Base-by-base conservation (phyloP, 2,329 filamentous ascomycete genomes). In the Exutisphaerella laricina region DNA sequence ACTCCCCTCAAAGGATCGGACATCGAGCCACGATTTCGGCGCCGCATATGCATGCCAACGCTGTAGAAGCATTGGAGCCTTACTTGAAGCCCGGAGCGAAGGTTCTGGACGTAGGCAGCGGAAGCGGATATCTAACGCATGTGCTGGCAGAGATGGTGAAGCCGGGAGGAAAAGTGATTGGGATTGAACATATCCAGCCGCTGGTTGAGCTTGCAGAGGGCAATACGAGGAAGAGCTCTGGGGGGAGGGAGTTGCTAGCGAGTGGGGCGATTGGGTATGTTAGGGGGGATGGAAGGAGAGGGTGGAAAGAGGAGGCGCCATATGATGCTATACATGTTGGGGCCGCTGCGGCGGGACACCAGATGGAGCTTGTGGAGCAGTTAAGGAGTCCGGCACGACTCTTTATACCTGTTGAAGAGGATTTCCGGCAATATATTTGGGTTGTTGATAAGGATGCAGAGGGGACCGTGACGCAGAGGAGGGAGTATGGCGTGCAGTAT, bases 241-340 rank as follows among this genome's bases (percentile, higher is more conserved):
- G 62, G 9, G 71, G 71, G 0, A 53, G 75, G 74, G 59, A 62
- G 8, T 66, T 94, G 41, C 64, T 96, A 10, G 73, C 74, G 1
- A 69, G 65, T 0, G 85, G 82, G 0, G 75, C 73, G 57, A 77
- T 89, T 30, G 70, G 72, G 44, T 94, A 94, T 59, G 73, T 89
- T 1, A 73, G 79, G 0, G 88, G 80, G 0, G 89, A 96, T 67
- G 71, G 71, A 9, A 55, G 71, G 48, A 59, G 64, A 41, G 71
- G 71, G 3, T 73, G 64, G 63, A 44, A 38, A 20, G 67, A 70
- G 9, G 72, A 68, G 48, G 67, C 64, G 21, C 67, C 80, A 0
- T 98, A 90, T 73, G 88, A 97, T 72, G 89, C 85, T 2, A 97
- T 98, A 46, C 92, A 97, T 62, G 92, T 97, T 2, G 92, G 92